Conservation (phyloP, 805 yeast genomes). For the Hanseniaspora valbyensis region DNA sequence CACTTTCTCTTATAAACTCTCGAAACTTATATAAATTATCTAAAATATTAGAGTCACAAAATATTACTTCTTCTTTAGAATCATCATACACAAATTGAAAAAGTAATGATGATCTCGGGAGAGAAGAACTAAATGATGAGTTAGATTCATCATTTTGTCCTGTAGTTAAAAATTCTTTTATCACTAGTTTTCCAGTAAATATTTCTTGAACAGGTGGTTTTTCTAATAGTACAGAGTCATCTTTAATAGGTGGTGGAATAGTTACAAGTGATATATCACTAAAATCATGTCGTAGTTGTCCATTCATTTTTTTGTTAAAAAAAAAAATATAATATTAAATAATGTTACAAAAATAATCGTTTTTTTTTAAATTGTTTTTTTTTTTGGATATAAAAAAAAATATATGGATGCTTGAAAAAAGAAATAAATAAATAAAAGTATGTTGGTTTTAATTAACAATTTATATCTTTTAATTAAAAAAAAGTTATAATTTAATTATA, state of each 20-base stretch:
- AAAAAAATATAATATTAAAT: not conserved
- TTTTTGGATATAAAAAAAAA: no score
- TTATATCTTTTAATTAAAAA: no score
- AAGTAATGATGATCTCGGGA: conserved; percentile 8
- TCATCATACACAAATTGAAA: conserved; percentile 12
- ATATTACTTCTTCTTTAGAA: not conserved
- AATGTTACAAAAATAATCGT: not conserved
- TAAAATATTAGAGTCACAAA: conserved; percentile 4
- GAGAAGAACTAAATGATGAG: not conserved
- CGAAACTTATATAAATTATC: conserved; percentile 12
- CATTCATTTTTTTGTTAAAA: not conserved
- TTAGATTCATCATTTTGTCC: not conserved
- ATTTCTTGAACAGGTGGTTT: conserved; percentile 5
- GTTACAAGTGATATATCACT: not conserved
- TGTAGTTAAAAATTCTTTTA: conserved; percentile 1
- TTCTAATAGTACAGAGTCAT: not conserved
- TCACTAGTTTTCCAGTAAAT: conserved; percentile 2
- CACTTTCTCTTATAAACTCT: conserved; percentile 2
- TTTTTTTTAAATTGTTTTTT: no score
- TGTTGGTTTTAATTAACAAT: no score
- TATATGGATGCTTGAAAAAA: no score
- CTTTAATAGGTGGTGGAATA: conserved; percentile 11
- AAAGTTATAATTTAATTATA: no score
- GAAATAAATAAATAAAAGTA: no score
- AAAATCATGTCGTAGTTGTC: conserved; percentile 13